Evolutionary conservation across 805 yeast genomes (phyloP).

Genomic region (Zygotorulaspora sp.): DNA sequence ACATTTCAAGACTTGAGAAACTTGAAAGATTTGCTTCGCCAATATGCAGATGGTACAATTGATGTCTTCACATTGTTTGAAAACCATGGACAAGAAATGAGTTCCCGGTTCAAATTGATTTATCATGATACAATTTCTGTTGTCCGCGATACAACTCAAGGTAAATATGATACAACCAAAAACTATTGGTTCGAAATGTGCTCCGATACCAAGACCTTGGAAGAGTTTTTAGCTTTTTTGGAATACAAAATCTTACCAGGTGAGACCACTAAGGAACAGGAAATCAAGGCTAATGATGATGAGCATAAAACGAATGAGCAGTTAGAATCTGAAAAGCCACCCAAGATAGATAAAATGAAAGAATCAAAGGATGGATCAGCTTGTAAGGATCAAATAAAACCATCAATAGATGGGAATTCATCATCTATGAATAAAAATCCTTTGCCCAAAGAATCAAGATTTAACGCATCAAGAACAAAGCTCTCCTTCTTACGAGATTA

Average conservation of each 20-base stretch:
- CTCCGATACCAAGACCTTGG: slow-evolving; percentile 22
- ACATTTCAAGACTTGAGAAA: slow-evolving; percentile 23
- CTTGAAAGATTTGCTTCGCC: slow-evolving; percentile 18
- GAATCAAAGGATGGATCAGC: slow-evolving; percentile 6
- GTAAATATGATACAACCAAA: slow-evolving; percentile 7
- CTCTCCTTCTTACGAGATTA: slow-evolving; percentile 20
- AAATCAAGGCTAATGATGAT: slow-evolving; percentile 1
- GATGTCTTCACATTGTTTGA: slow-evolving; percentile 23
- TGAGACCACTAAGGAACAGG: slow-evolving; percentile 2
- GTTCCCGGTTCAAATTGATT: slow-evolving; percentile 25
- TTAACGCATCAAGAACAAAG: slow-evolving; percentile 23
- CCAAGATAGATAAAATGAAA: no score
- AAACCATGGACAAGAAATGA: slow-evolving; percentile 22
- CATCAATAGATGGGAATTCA: slow-evolving; percentile 2
- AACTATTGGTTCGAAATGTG: slow-evolving; percentile 34
- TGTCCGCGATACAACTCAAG: slow-evolving; percentile 19
- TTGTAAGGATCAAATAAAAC: slow-evolving; percentile 2
- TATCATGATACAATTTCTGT: slow-evolving; percentile 28
- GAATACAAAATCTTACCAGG: slow-evolving; percentile 20
- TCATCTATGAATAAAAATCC: slow-evolving; percentile 20
- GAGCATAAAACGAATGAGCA: neutral
- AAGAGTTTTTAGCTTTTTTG: slow-evolving; percentile 23
- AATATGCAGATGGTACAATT: slow-evolving; percentile 23
- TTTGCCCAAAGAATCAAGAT: slow-evolving; percentile 23
- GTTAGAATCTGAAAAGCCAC: slow-evolving; percentile 1